Evolutionary conservation across 2,329 filamentous ascomycete genomes (phyloP).

Genomic region (Leptosphaerulina australis): DNA sequence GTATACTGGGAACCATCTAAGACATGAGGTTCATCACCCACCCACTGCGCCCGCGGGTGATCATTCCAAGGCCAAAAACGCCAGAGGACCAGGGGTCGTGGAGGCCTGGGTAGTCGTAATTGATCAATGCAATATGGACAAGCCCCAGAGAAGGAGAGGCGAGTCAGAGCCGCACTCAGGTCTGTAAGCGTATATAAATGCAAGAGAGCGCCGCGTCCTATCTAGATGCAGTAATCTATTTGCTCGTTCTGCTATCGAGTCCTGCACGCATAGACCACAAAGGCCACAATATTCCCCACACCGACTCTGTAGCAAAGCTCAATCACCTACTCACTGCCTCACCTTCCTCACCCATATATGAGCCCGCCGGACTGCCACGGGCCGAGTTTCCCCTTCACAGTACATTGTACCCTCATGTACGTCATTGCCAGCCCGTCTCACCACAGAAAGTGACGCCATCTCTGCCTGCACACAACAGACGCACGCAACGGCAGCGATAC

Average conservation of each 20-base stretch:
- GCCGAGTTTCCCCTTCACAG: constrained; percentile 23
- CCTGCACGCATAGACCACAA: constrained; percentile 6
- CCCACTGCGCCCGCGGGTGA: constrained; percentile 21
- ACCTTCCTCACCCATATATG: background rate
- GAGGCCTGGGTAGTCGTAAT: constrained; percentile 16
- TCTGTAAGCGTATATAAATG: constrained; percentile 12
- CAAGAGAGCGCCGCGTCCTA: constrained; percentile 6
- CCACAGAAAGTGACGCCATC: constrained; percentile 25
- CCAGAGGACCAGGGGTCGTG: constrained; percentile 13
- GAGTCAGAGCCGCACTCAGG: constrained; percentile 16
- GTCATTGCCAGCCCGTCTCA: constrained; percentile 28
- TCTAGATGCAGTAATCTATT: constrained; percentile 2
- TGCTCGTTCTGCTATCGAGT: constrained; percentile 5
- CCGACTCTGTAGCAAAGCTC: background rate
- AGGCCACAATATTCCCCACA: background rate
- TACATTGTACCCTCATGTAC: constrained; percentile 17
- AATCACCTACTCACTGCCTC: background rate
- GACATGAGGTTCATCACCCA: constrained; percentile 18
- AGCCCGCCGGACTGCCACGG: constrained; percentile 18
- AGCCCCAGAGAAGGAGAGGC: constrained; percentile 4
- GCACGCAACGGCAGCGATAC: constrained; percentile 21
- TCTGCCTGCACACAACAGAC: constrained; percentile 19
- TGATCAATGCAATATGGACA: constrained; percentile 10
- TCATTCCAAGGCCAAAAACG: constrained; percentile 16
- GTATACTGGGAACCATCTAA: constrained; percentile 16